Percentiles rank a stretch among this genome's conserved stretches.
phyloP scores from a whole-genome alignment of 1,284 basidiomycete species.

The Microbotryomycetes sp. region DNA sequence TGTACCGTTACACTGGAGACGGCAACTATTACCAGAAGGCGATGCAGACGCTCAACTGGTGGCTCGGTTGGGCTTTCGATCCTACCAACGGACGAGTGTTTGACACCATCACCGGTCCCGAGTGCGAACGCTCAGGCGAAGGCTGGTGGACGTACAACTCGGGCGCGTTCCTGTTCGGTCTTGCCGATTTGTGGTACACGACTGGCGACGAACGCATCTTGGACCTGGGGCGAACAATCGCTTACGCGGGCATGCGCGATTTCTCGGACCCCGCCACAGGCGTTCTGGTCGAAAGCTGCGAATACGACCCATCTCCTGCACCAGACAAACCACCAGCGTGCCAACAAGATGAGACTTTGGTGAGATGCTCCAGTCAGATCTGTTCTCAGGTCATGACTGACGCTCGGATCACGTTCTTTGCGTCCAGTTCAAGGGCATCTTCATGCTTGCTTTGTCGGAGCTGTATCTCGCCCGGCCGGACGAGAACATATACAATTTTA shows the following conservation, averaged over 20 bases:
- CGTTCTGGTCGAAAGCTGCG: slow-evolving; percentile 19
- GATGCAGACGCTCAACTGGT: slow-evolving; percentile 31
- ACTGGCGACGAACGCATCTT: slow-evolving; percentile 16
- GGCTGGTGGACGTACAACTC: slow-evolving; percentile 28
- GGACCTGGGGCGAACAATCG: slow-evolving; percentile 20
- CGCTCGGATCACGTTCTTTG: too few species aligned
- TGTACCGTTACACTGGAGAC: slow-evolving; percentile 26
- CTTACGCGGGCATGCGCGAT: slow-evolving; percentile 25
- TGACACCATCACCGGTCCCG: slow-evolving; percentile 16
- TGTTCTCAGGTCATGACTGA: too few species aligned
- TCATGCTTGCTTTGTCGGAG: slow-evolving; percentile 22
- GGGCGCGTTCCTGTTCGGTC: slow-evolving; percentile 21
- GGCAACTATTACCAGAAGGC: slow-evolving; percentile 14
- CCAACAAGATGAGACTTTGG: slow-evolving; percentile 24
- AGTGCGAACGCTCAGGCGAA: slow-evolving; percentile 8
- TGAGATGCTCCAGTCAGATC: slow-evolving; percentile 1
- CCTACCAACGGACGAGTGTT: slow-evolving; percentile 13
- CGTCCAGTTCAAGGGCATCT: slow-evolving; percentile 26
- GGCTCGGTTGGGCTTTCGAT: slow-evolving; percentile 26
- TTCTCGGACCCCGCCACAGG: slow-evolving; percentile 15
- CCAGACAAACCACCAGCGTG: slow-evolving; percentile 15
- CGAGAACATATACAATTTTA: slow-evolving; percentile 27
- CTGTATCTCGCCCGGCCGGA: slow-evolving; percentile 23
- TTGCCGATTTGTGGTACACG: slow-evolving; percentile 23
- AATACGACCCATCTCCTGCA: slow-evolving; percentile 13